Evolutionary conservation across 1,139 yeast species (phyloP).

Genomic region (Diutina catenulata): DNA sequence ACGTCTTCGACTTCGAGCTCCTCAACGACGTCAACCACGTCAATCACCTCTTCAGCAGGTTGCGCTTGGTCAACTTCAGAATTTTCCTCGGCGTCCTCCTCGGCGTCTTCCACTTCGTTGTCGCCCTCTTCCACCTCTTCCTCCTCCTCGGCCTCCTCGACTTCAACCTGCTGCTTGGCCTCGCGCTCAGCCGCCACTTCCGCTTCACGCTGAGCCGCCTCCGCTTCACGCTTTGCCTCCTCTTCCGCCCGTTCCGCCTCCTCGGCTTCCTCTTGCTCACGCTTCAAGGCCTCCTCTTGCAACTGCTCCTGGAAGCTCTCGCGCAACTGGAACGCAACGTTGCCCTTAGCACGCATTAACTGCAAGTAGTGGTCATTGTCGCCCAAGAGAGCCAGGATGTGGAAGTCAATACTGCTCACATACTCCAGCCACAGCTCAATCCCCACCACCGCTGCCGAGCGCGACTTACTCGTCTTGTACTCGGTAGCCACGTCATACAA

Average conservation of each 20-base stretch:
- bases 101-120: neutral
- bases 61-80: neutral
- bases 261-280: neutral
- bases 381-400: constrained; percentile 45
- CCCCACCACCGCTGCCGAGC: constrained; percentile 19
- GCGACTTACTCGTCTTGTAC: constrained; percentile 14
- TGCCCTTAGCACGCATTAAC: constrained; percentile 71
- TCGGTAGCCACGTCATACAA: constrained; percentile 36
- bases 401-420: constrained; percentile 45
- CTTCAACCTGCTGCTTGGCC: neutral
- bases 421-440: constrained; percentile 39
- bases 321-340: constrained; percentile 64
- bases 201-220: neutral
- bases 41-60: neutral
- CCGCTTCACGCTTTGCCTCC: neutral
- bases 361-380: constrained; percentile 67
- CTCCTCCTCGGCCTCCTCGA: neutral
- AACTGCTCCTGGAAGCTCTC: constrained; percentile 26
- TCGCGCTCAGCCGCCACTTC: neutral
- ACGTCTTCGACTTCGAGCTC: neutral
- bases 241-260: neutral
- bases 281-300: neutral
- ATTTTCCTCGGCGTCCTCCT: neutral
- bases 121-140: neutral
- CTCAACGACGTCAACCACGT: neutral